These are phyloP conservation scores for Tephrocybe sp. DNA, from an alignment of 768 basidiomycete species.

Conservation along the genomic window DNA sequence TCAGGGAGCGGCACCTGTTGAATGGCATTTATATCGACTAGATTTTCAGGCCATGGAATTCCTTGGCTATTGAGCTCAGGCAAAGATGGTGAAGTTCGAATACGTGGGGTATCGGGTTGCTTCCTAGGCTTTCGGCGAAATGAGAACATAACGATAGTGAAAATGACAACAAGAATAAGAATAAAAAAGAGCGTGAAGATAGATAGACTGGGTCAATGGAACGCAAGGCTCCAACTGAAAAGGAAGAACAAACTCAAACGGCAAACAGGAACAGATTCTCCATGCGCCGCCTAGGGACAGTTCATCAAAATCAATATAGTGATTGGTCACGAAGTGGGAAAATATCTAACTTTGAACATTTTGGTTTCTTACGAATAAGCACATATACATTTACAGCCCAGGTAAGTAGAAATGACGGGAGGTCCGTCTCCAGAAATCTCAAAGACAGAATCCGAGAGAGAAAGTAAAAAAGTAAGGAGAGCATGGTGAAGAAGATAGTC, in stretches of 20 bases:
- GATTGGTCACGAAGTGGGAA: conserved; percentile 17
- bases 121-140: conserved; percentile 70
- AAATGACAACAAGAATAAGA: conserved; percentile 17
- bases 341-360: conserved; percentile 14
- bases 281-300: conserved; percentile 10
- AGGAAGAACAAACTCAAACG: conserved; percentile 4
- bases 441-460: conserved; percentile 17
- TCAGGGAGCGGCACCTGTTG: conserved; percentile 42
- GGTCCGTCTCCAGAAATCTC: conserved; percentile 16
- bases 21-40: conserved; percentile 71
- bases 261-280: conserved; percentile 9
- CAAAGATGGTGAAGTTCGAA: conserved; percentile 77
- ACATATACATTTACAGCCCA: conserved; percentile 30
- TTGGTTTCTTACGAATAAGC: conserved; percentile 6
- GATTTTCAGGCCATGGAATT: conserved; percentile 82
- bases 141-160: conserved; percentile 58
- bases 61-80: conserved; percentile 74
- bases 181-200: conserved; percentile 18
- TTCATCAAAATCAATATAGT: conserved; percentile 10
- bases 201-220: conserved; percentile 10
- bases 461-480: conserved; percentile 26
- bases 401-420: conserved; percentile 14
- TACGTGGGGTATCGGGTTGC: conserved; percentile 40
- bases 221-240: conserved; percentile 7
- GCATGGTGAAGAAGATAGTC: conserved; percentile 30